These are phyloP conservation scores for Pelomyxa schiedti DNA, from an alignment of 78 protist genomes.

Conservation along the genomic window DNA sequence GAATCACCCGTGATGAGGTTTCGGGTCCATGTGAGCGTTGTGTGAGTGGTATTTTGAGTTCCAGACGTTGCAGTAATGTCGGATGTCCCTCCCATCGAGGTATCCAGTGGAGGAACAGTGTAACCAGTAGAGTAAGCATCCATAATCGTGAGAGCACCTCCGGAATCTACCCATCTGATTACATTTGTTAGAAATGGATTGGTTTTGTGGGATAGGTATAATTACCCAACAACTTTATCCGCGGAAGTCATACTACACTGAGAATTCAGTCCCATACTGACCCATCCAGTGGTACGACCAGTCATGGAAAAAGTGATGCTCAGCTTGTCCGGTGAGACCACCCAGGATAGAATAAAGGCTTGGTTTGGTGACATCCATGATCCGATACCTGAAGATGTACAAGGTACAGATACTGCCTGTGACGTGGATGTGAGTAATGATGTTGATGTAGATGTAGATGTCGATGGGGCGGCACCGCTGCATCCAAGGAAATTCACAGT, in stretches of 20 bases:
- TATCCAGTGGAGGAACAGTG: not conserved
- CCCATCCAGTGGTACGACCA: not conserved
- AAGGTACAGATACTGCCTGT: too few relatives aligned
- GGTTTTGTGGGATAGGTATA: too few relatives aligned
- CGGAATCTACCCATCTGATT: too few relatives aligned
- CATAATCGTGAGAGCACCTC: not conserved
- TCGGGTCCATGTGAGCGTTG: not conserved
- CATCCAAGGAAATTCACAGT: not conserved
- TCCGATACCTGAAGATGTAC: too few relatives aligned
- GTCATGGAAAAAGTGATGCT: not conserved
- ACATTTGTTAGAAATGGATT: too few relatives aligned
- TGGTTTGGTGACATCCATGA: too few relatives aligned
- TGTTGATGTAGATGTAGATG: too few relatives aligned
- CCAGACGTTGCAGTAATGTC: not conserved
- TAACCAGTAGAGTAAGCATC: not conserved
- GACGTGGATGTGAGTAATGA: too few relatives aligned
- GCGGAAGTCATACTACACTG: not conserved
- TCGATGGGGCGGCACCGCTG: too few relatives aligned
- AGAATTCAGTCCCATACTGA: not conserved
- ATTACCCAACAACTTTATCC: not conserved
- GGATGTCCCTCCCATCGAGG: not conserved
- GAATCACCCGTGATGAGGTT: not conserved
- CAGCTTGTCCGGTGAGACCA: too few relatives aligned
- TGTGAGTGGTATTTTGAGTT: not conserved
- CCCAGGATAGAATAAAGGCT: too few relatives aligned